Evolutionary conservation across 2,329 filamentous ascomycete species (phyloP), one percentile per base, ranked within the genome.

Genomic region (Cladosporium phlei): DNA sequence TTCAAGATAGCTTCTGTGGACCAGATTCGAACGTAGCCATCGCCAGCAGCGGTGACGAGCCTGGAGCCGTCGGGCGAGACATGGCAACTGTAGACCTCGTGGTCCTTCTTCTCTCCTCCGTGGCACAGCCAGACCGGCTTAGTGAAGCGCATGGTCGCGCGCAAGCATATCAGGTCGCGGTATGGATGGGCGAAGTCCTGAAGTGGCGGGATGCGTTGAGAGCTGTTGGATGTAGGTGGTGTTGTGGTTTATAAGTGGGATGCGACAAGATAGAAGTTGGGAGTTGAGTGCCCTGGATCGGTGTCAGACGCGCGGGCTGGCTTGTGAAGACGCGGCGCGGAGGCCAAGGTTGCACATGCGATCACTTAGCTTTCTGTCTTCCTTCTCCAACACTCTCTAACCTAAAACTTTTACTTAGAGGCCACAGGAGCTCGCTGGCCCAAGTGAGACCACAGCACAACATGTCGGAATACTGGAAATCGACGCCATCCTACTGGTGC

Each of bases 381-480:
- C 12, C 17, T 9, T 21, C 3, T 11, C 30, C 29, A 8, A 34
- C 39, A 39, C 5, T n/a, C 16, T n/a, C n/a, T n/a, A n/a, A n/a
- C n/a, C n/a, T n/a, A n/a, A n/a, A n/a, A n/a, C n/a, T n/a, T n/a
- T n/a, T n/a, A n/a, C n/a, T n/a, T n/a, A n/a, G n/a, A n/a, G n/a
- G n/a, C n/a, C n/a, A n/a, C n/a, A n/a, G n/a, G n/a, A n/a, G n/a
- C n/a, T n/a, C n/a, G n/a, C n/a, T n/a, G 11, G 14, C 24, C 19
- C 22, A 11, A 35, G 20, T 4, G 19, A 29, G 14, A 1, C 4
- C 5, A 12, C 30, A 12, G 6, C n/a, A 28, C 44, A 30, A 14
- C 38, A 97, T 98, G 93, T 84, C 93, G 0, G 93, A 97, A 75
- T 94, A 95, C 71, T 97, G 93, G 93, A 97, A 97, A 67, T 96